Percentiles rank a stretch among this genome's conserved stretches.
These are phyloP conservation scores for Backusella westeae DNA, from an alignment of 192 early-diverging fungal genomes.

Conservation along the genomic window DNA sequence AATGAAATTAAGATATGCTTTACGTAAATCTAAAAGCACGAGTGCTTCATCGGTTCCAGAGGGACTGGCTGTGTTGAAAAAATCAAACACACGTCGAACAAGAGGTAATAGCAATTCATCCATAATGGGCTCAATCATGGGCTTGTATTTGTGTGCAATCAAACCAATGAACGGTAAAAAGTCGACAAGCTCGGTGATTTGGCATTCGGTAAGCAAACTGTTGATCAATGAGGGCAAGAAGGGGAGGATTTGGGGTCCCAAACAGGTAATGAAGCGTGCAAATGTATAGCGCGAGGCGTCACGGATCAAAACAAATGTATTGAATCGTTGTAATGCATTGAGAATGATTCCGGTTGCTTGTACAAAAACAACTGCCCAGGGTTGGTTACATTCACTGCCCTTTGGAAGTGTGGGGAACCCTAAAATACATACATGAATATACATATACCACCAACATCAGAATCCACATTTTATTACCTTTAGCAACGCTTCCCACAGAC, in stretches of 20 bases:
- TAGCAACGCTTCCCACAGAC: conserved; percentile 81
- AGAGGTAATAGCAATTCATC: conserved; percentile 79
- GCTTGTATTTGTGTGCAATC: conserved; percentile 90
- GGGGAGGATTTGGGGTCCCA: conserved; percentile 80
- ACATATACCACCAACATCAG: no score
- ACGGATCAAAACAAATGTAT: conserved; percentile 62
- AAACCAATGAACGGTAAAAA: conserved; percentile 82
- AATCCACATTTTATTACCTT: conserved; percentile 49
- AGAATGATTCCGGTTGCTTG: conserved; percentile 79
- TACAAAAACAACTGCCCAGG: conserved; percentile 71
- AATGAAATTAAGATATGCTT: conserved; percentile 81
- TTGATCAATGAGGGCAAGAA: conserved; percentile 78
- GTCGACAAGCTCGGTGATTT: conserved; percentile 78
- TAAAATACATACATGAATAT: neutral
- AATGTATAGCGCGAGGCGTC: conserved; percentile 75
- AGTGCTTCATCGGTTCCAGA: conserved; percentile 86
- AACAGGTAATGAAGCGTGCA: conserved; percentile 82
- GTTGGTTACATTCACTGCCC: conserved; percentile 33
- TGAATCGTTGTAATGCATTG: conserved; percentile 62
- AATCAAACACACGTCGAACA: conserved; percentile 78
- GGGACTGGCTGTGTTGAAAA: conserved; percentile 73
- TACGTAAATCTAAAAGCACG: conserved; percentile 72
- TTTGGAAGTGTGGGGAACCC: conserved; percentile 58
- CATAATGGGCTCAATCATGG: conserved; percentile 62
- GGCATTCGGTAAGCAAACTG: conserved; percentile 71